Conservation (phyloP, 148 eudicot species). For the Dianthus caryophyllus region DNA sequence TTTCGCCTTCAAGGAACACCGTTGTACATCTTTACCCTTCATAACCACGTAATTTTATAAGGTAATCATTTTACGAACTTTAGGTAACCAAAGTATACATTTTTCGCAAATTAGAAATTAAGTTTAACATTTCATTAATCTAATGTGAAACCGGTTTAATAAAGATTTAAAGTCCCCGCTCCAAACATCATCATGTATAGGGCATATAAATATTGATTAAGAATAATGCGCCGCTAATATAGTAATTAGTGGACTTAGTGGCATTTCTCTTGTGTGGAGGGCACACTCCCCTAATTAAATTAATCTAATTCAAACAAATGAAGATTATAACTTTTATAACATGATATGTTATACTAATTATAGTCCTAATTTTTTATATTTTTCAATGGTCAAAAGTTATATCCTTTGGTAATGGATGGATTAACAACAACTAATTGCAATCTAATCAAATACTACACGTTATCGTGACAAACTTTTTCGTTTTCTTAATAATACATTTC, state of each 20-base stretch:
- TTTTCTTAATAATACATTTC: too few relatives aligned
- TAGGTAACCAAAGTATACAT: too few relatives aligned
- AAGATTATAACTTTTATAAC: background rate
- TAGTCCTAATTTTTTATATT: too few relatives aligned
- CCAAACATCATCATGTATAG: background rate
- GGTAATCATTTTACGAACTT: too few relatives aligned
- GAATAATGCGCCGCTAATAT: background rate
- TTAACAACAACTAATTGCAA: background rate
- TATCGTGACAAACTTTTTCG: too few relatives aligned
- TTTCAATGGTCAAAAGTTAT: conserved; percentile 12
- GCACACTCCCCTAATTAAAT: conserved; percentile 21
- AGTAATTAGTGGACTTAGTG: conserved; percentile 7
- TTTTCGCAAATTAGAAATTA: too few relatives aligned
- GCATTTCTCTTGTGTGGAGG: conserved; percentile 19
- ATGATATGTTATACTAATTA: background rate
- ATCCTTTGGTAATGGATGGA: background rate
- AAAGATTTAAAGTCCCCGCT: too few relatives aligned
- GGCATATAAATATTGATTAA: background rate
- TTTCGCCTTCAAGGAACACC: too few relatives aligned
- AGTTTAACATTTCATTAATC: too few relatives aligned
- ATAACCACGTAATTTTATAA: too few relatives aligned
- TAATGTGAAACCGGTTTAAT: too few relatives aligned
- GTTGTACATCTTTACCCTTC: too few relatives aligned
- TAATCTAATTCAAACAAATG: background rate
- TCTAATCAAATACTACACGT: background rate